Evolutionary conservation across 768 basidiomycete genomes (phyloP).

Genomic region (Leccinum imitatum): DNA sequence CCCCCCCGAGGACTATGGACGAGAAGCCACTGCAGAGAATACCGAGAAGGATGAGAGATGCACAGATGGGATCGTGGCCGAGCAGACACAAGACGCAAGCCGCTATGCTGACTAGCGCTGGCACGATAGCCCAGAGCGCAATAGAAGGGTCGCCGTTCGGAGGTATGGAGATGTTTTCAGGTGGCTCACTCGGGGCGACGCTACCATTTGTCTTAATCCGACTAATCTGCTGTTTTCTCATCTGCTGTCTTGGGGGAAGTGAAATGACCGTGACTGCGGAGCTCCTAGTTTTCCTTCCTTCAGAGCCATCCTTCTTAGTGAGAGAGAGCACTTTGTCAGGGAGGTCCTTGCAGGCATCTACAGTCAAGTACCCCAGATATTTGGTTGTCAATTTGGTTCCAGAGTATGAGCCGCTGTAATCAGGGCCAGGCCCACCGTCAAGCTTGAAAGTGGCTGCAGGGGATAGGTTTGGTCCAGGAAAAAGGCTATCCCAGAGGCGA

Average conservation of each 20-base stretch:
- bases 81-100: conserved; percentile 22
- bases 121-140: conserved; percentile 18
- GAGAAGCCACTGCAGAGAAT: conserved; percentile 33
- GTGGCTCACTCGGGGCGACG: not conserved
- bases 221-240: not conserved
- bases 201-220: not conserved
- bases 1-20: conserved; percentile 29
- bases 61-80: conserved; percentile 25
- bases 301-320: not conserved
- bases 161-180: conserved; percentile 5
- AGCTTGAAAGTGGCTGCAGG: conserved; percentile 29
- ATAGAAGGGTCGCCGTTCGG: conserved; percentile 14
- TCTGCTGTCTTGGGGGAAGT: conserved; percentile 7
- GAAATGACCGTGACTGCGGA: conserved; percentile 17
- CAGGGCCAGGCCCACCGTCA: conserved; percentile 45
- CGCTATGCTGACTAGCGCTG: conserved; percentile 24
- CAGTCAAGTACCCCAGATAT: conserved; percentile 57
- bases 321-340: conserved; percentile 3
- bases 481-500: conserved; percentile 32
- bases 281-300: conserved; percentile 18
- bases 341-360: conserved; percentile 1
- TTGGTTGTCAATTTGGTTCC: conserved; percentile 52
- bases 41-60: conserved; percentile 33
- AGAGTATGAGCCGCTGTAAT: conserved; percentile 72
- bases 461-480: conserved; percentile 30